Evolutionary conservation across 2,329 filamentous ascomycete genomes (phyloP).

Genomic region (Colletotrichum lentis): DNA sequence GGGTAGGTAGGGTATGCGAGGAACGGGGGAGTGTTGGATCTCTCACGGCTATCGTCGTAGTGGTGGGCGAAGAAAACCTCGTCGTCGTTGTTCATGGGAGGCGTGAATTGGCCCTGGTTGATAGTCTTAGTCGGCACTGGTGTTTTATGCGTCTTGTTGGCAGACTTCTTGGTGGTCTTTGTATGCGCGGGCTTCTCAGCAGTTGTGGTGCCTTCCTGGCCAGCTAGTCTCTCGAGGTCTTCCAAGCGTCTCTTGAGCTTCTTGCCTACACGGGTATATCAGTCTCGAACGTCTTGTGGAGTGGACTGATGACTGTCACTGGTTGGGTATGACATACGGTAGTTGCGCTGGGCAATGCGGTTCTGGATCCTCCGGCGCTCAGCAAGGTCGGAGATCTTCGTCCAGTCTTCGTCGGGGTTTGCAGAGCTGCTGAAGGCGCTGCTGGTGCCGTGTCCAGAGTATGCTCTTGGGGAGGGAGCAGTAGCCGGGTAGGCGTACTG

Average conservation of each 20-base stretch:
- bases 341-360: slow-evolving; percentile 96
- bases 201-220: slow-evolving; percentile 57
- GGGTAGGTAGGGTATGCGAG: slow-evolving; percentile 74
- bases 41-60: slow-evolving; percentile 69
- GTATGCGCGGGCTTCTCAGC: slow-evolving; percentile 50
- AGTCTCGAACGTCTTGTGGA: neutral
- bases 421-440: slow-evolving; percentile 95
- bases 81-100: slow-evolving; percentile 69
- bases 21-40: slow-evolving; percentile 76
- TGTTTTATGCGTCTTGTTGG: slow-evolving; percentile 47
- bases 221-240: slow-evolving; percentile 82
- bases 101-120: slow-evolving; percentile 65
- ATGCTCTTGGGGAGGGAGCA: slow-evolving; percentile 66
- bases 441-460: slow-evolving; percentile 79
- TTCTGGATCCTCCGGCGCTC: slow-evolving; percentile 96
- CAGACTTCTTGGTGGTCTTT: slow-evolving; percentile 53
- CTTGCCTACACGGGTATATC: slow-evolving; percentile 67
- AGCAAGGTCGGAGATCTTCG: slow-evolving; percentile 96
- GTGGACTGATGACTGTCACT: slow-evolving; percentile 39
- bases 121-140: slow-evolving; percentile 50
- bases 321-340: slow-evolving; percentile 69
- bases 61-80: slow-evolving; percentile 69
- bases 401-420: slow-evolving; percentile 98
- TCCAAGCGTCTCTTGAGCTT: slow-evolving; percentile 91
- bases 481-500: slow-evolving; percentile 51